Percentiles rank a stretch among this genome's conserved stretches.
These are phyloP conservation scores for Sporothrix mexicana DNA, from an alignment of 2,329 filamentous ascomycete genomes.

Conservation along the genomic window DNA sequence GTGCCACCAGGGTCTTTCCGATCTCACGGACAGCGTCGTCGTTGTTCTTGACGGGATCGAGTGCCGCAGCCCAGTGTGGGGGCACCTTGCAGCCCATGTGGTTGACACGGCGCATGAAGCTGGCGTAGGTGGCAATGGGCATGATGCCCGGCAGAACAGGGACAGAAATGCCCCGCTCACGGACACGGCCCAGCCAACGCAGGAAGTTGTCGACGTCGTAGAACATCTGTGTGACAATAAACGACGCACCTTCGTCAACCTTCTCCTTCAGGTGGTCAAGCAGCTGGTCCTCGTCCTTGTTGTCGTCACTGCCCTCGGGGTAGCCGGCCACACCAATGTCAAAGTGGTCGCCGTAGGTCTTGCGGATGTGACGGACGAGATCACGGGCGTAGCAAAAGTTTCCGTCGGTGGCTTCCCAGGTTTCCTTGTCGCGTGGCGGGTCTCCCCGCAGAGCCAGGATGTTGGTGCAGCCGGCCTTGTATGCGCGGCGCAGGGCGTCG, in stretches of 20 bases:
- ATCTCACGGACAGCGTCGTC: constrained; percentile 90
- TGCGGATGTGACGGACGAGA: constrained; percentile 76
- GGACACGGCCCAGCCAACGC: constrained; percentile 84
- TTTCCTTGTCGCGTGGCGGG: constrained; percentile 89
- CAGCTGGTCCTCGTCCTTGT: constrained; percentile 81
- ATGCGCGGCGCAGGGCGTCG: constrained; percentile 82
- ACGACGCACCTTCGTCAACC: constrained; percentile 89
- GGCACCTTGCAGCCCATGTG: constrained; percentile 91
- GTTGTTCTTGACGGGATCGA: constrained; percentile 96
- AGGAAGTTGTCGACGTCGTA: constrained; percentile 97
- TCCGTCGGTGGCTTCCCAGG: constrained; percentile 86
- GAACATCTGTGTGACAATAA: constrained; percentile 99
- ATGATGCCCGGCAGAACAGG: constrained; percentile 84
- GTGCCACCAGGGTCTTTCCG: constrained; percentile 83
- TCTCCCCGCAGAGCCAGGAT: constrained; percentile 93
- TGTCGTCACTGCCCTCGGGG: constrained; percentile 93
- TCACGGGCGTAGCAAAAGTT: constrained; percentile 93
- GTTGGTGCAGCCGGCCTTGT: constrained; percentile 95
- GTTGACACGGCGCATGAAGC: constrained; percentile 86
- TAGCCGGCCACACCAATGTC: constrained; percentile 98
- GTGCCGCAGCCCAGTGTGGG: constrained; percentile 74
- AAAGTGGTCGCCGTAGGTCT: constrained; percentile 85
- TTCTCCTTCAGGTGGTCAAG: constrained; percentile 96
- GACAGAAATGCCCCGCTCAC: constrained; percentile 76
- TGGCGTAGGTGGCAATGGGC: constrained; percentile 94